Evolutionary conservation across 257 asterid genomes (phyloP), one percentile per base, ranked within the genome.

Genomic region (Solanum chiquidenum): DNA sequence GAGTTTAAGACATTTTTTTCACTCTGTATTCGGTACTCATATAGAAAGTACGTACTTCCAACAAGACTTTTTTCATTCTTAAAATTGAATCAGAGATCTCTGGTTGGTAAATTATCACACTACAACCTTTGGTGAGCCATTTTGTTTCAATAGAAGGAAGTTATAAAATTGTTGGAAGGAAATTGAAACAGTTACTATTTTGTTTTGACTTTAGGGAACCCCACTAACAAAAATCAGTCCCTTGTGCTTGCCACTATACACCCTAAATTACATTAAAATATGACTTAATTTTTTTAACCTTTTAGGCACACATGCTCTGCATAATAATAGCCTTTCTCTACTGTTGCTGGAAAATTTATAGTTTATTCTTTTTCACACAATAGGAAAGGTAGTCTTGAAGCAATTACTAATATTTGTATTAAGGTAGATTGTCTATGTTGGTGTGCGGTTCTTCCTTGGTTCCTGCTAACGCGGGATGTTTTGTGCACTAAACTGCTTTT

Each of bases 391-490:
- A 60, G 71, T n/a, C 8, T 25, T 25, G 3, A 10, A 64, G 33
- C 33, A 9, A 11, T 11, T 2, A 60, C 6, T 21, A n/a, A 5
- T n/a, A 0, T 5, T n/a, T 64, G 6, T 8, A 64, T 23, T 64
- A n/a, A 10, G 1, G 58, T n/a, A n/a, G 4, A 25, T 0, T 0
- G 33, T n/a, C 33, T 64, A n/a, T 1, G 23, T 16, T 52, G 60
- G 21, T 13, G 8, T 52, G 23, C 1, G 1, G 23, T 52, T 52
- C 1, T 49, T 49, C 7, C 3, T 1, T 9, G 3, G 3, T 23
- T 0, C 3, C 3, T 62, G 2, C 0, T n/a, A n/a, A n/a, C 0
- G 13, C 2, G 16, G 1, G 1, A 64, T 64, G 2, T 27, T n/a
- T 10, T 64, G 16, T 64, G 33, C 0, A 11, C 4, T 6, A 4